These are phyloP conservation scores for Epichloe sylvatica DNA, from an alignment of 2,329 filamentous ascomycete species.

Conservation along the genomic window DNA sequence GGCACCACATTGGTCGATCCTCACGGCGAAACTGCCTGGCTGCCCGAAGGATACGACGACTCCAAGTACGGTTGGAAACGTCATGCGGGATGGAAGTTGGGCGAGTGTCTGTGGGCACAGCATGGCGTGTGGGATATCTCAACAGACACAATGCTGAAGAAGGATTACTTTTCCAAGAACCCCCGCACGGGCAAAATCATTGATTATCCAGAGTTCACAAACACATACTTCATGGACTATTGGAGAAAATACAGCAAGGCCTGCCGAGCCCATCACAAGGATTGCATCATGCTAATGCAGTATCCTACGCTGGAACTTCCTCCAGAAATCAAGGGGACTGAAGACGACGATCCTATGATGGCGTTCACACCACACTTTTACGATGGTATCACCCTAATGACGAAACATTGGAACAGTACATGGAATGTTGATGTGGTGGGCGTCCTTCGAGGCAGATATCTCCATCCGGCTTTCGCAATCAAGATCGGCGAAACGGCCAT, in stretches of 20 bases:
- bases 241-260: slow-evolving; percentile 64
- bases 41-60: slow-evolving; percentile 72
- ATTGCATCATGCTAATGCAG: slow-evolving; percentile 80
- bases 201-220: slow-evolving; percentile 76
- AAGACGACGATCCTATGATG: slow-evolving; percentile 79
- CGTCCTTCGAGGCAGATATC: slow-evolving; percentile 75
- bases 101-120: slow-evolving; percentile 93
- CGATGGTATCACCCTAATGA: slow-evolving; percentile 91
- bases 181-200: slow-evolving; percentile 60
- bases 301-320: slow-evolving; percentile 86
- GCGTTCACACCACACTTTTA: slow-evolving; percentile 94
- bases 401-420: slow-evolving; percentile 94
- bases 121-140: slow-evolving; percentile 87
- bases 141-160: slow-evolving; percentile 62
- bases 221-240: slow-evolving; percentile 79
- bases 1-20: slow-evolving; percentile 76
- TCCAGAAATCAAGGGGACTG: slow-evolving; percentile 71
- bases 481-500: slow-evolving; percentile 90
- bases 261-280: slow-evolving; percentile 61
- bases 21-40: slow-evolving; percentile 71
- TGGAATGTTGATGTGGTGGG: slow-evolving; percentile 97
- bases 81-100: slow-evolving; percentile 76
- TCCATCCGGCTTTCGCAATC: slow-evolving; percentile 79
- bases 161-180: slow-evolving; percentile 76
- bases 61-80: slow-evolving; percentile 80